Evolutionary conservation across 768 basidiomycete genomes (phyloP).

Genomic region (Termitomyces sp.): DNA sequence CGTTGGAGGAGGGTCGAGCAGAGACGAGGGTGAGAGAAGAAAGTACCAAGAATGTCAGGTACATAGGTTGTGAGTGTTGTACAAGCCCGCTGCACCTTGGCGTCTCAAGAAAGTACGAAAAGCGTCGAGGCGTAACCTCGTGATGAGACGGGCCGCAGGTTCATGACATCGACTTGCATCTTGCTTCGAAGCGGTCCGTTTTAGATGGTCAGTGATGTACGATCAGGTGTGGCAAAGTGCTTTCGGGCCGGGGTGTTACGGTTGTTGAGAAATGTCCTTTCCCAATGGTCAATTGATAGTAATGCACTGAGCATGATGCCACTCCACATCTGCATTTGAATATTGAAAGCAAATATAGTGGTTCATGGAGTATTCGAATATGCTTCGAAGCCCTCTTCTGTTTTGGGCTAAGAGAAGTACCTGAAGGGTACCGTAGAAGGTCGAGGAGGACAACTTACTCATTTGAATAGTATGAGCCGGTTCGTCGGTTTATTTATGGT

Average conservation of each 20-base stretch:
- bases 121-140: background rate
- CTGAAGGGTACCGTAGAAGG: too few relatives aligned
- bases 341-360: background rate
- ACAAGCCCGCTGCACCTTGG: too few relatives aligned
- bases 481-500: too few relatives aligned
- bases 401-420: background rate
- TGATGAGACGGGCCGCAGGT: constrained; percentile 14
- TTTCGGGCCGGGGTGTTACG: constrained; percentile 1
- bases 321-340: background rate
- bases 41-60: background rate
- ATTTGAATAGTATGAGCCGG: too few relatives aligned
- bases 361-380: background rate
- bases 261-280: background rate
- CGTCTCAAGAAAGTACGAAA: too few relatives aligned
- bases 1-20: constrained; percentile 36
- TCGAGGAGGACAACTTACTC: too few relatives aligned
- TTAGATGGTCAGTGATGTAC: background rate
- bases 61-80: background rate
- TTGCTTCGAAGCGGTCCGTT: constrained; percentile 4
- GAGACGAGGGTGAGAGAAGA: background rate
- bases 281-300: background rate
- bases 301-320: background rate
- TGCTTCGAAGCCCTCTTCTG: background rate
- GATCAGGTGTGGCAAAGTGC: background rate
- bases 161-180: constrained; percentile 4